These are phyloP conservation scores for Tribonema minus DNA, from an alignment of 108 stramenopile genomes.

Conservation along the genomic window DNA sequence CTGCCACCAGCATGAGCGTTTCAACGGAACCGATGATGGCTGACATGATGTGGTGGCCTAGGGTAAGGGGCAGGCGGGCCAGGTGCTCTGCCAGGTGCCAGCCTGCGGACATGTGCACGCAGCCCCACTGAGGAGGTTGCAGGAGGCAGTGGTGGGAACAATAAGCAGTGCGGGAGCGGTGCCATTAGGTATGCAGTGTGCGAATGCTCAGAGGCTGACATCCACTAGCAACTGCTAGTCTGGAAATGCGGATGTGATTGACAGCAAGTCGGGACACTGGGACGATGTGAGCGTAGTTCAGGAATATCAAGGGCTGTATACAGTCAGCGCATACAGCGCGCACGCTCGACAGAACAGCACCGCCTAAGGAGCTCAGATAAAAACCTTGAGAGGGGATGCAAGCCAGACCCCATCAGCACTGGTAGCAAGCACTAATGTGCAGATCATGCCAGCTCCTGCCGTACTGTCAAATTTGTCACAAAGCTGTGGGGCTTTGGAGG, in stretches of 20 bases:
- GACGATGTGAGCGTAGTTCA: too few relatives aligned
- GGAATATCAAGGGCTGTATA: too few relatives aligned
- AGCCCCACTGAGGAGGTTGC: neutral
- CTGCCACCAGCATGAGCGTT: conserved; percentile 4
- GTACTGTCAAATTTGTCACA: too few relatives aligned
- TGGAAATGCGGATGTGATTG: neutral
- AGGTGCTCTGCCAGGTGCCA: neutral
- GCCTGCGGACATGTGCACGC: neutral
- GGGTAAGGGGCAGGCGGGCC: neutral
- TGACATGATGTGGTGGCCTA: neutral
- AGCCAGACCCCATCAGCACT: too few relatives aligned
- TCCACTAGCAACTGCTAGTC: neutral
- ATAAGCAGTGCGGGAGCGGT: neutral
- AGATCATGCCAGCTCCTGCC: too few relatives aligned
- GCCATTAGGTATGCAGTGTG: neutral
- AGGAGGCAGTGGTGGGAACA: neutral
- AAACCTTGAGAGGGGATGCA: too few relatives aligned
- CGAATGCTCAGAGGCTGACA: neutral
- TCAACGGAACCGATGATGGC: conserved; percentile 8
- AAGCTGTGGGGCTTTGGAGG: too few relatives aligned
- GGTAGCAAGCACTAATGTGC: too few relatives aligned
- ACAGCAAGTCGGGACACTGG: too few relatives aligned
- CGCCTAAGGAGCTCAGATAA: too few relatives aligned
- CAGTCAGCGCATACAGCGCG: too few relatives aligned
- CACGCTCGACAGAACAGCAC: too few relatives aligned